phyloP scores from a whole-genome alignment of 2,329 filamentous ascomycete species.

The Cladosporium velox region DNA sequence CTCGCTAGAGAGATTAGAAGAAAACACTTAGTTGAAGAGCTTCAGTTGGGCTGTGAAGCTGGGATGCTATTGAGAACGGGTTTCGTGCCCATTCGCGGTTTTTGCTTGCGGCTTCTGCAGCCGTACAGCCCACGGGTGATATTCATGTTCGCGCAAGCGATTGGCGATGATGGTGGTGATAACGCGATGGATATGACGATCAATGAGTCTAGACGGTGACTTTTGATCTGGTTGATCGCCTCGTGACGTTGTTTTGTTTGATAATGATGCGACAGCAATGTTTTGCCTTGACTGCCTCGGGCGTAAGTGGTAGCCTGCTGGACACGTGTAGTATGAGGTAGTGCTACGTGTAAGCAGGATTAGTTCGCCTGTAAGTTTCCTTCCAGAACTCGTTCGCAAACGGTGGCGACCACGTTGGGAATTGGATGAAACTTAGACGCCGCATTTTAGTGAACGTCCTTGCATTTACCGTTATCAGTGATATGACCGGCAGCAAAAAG shows the following conservation, averaged over 20 bases:
- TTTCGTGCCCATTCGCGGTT: not conserved
- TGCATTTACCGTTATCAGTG: not conserved
- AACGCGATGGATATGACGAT: not conserved
- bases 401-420: not conserved
- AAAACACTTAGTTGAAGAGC: not conserved
- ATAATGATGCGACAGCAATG: not conserved
- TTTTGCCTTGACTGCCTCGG: not conserved
- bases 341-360: not conserved
- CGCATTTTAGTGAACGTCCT: not conserved
- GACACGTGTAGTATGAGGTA: not conserved
- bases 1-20: not conserved
- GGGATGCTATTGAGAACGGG: not conserved
- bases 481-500: not conserved
- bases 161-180: not conserved
- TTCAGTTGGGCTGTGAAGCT: not conserved
- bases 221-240: not conserved
- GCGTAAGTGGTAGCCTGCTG: not conserved
- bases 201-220: not conserved
- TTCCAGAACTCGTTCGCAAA: not conserved
- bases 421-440: not conserved
- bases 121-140: not conserved
- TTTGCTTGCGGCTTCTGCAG: not conserved
- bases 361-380: not conserved
- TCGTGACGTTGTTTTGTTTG: not conserved
- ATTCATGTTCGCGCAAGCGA: not conserved